These are phyloP conservation scores for Chlorella sp. DNA, from an alignment of 139 green algal genomes.

Conservation along the genomic window DNA sequence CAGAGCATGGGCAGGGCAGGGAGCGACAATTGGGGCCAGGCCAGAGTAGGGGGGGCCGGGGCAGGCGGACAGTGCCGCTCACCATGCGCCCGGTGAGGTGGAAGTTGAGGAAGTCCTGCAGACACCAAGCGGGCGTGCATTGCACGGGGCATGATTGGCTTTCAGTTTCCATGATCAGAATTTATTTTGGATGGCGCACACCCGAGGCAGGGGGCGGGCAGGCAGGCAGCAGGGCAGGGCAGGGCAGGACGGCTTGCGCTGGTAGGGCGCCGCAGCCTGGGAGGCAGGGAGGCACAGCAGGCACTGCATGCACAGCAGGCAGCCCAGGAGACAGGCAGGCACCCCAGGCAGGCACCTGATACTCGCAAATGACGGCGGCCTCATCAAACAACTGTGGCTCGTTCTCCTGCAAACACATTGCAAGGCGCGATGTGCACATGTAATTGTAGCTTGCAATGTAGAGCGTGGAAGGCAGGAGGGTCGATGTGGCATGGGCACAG, in stretches of 20 bases:
- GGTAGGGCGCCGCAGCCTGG: neutral
- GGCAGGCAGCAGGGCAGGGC: too few relatives aligned
- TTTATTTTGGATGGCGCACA: neutral
- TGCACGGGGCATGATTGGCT: too few relatives aligned
- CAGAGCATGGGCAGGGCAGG: too few relatives aligned
- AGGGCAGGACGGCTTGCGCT: too few relatives aligned
- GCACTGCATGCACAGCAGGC: neutral
- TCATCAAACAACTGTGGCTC: slow-evolving; percentile 59
- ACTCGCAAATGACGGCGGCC: slow-evolving; percentile 76
- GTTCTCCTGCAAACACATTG: slow-evolving; percentile 56
- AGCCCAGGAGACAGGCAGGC: too few relatives aligned
- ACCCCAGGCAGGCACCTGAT: slow-evolving; percentile 51
- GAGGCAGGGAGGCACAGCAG: neutral
- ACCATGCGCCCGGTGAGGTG: slow-evolving; percentile 75
- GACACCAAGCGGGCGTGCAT: neutral
- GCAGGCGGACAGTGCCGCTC: neutral
- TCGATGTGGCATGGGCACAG: too few relatives aligned
- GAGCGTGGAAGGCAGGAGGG: too few relatives aligned
- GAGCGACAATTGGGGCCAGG: too few relatives aligned
- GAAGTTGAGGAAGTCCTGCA: slow-evolving; percentile 80
- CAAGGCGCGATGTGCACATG: neutral
- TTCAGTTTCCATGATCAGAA: too few relatives aligned
- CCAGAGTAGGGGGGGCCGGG: too few relatives aligned
- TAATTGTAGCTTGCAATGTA: too few relatives aligned
- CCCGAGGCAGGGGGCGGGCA: too few relatives aligned